Conservation (phyloP, 495 filamentous ascomycete genomes). For the Penicillium dipodomyicola region DNA sequence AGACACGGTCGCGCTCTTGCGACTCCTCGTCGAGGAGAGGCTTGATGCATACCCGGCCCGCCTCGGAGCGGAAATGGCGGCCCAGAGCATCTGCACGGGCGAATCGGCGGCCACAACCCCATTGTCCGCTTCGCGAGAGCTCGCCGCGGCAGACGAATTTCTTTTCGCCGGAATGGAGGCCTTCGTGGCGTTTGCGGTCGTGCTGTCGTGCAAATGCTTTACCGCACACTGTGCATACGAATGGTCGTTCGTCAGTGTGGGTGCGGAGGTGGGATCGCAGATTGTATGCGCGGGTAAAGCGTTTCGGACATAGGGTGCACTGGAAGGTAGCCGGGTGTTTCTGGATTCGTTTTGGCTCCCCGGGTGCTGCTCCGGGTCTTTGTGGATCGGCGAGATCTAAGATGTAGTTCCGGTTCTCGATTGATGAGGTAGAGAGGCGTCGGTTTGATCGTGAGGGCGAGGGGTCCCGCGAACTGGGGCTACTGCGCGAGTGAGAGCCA, state of each 20-base stretch:
- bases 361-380: slow-evolving; percentile 64
- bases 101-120: slow-evolving; percentile 93
- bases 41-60: slow-evolving; percentile 93
- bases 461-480: slow-evolving; percentile 51
- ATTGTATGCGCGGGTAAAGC: slow-evolving; percentile 87
- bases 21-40: slow-evolving; percentile 89
- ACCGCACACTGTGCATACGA: slow-evolving; percentile 93
- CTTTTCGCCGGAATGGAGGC: slow-evolving; percentile 88
- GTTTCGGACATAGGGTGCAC: slow-evolving; percentile 80
- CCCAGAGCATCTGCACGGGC: slow-evolving; percentile 94
- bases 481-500: slow-evolving; percentile 38
- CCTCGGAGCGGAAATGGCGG: slow-evolving; percentile 95
- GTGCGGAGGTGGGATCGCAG: slow-evolving; percentile 88
- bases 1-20: slow-evolving; percentile 65
- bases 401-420: slow-evolving; percentile 85
- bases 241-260: slow-evolving; percentile 88
- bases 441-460: slow-evolving; percentile 63
- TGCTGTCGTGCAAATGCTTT: slow-evolving; percentile 97
- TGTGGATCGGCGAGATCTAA: slow-evolving; percentile 87
- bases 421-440: slow-evolving; percentile 83
- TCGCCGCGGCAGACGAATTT: slow-evolving; percentile 96
- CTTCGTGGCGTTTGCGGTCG: slow-evolving; percentile 88
- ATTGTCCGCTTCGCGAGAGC: slow-evolving; percentile 73
- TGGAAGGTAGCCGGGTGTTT: slow-evolving; percentile 95
- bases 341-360: slow-evolving; percentile 72